A percentile compares a stretch with the other conserved stretches of the same genome.
Evolutionary conservation across 179 eudicot species (phyloP).

Genomic region (Beta lomatogona): DNA sequence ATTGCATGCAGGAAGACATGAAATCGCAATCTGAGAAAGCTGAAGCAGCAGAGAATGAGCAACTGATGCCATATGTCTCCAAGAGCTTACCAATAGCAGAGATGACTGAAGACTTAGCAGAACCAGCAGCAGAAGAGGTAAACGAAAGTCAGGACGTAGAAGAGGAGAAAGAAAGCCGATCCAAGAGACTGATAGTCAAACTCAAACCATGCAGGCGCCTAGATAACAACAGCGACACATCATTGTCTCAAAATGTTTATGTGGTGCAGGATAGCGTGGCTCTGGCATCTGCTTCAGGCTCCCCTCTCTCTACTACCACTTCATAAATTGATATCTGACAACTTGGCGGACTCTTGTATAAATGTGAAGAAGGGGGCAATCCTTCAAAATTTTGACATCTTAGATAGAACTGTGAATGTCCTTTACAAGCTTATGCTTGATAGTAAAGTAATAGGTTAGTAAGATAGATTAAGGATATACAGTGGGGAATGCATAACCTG

Average conservation of each 20-base stretch:
- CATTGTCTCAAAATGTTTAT: slow-evolving; percentile 1
- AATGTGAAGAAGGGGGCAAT: slow-evolving; percentile 19
- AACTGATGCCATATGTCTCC: slow-evolving; percentile 10
- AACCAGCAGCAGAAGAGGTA: slow-evolving; percentile 17
- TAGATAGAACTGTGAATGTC: slow-evolving; percentile 22
- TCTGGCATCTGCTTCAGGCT: slow-evolving; percentile 27
- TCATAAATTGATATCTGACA: slow-evolving; percentile 21
- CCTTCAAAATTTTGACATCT: slow-evolving; percentile 23
- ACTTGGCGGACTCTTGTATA: slow-evolving; percentile 5
- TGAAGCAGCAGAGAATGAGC: slow-evolving; percentile 22
- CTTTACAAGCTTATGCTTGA: neutral
- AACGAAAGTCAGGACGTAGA: slow-evolving; percentile 21
- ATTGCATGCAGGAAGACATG: slow-evolving; percentile 28
- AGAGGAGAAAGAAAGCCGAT: slow-evolving; percentile 5
- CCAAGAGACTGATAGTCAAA: slow-evolving; percentile 16
- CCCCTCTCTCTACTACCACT: slow-evolving; percentile 38
- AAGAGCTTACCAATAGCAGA: slow-evolving; percentile 20
- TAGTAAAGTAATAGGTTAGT: neutral
- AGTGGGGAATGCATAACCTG: neutral
- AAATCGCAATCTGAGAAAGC: slow-evolving; percentile 12
- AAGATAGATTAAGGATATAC: neutral
- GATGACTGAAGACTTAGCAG: slow-evolving; percentile 18
- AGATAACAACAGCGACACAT: neutral
- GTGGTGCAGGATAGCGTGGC: slow-evolving; percentile 1
- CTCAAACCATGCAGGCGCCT: slow-evolving; percentile 34